Base-by-base conservation (phyloP, 345 rosid genomes). In the Eucalyptus paniculata region DNA sequence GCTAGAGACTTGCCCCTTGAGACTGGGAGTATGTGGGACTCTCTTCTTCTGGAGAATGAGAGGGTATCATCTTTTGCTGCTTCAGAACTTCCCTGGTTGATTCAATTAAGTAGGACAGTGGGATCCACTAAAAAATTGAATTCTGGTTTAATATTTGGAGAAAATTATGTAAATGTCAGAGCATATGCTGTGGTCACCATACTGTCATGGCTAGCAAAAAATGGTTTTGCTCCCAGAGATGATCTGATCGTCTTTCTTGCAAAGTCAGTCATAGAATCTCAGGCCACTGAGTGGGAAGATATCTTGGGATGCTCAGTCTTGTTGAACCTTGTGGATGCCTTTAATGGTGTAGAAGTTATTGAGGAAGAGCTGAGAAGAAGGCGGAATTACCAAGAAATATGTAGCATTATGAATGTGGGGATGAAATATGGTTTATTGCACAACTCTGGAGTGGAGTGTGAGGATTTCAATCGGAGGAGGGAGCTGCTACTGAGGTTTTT, bases 321-420 rank as follows among this genome's bases (percentile, higher is more conserved):
- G 91, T 94, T 98, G 93, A 97, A 98, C 96, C 96, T 97, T 50
- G 94, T 94, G 89, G 99, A 97, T 92, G 95, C 99, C 86, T 92
- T 96, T 92, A 94, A 92, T 91, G 99, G 98, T 69, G 99, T 97
- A 81, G 96, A 96, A 92, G 94, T 96, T 87, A 96, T 98, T 91
- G 99, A 98, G 92, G 98, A 96, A 92, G 98, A 97, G 94, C 94
- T 98, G 91, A 95, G 92, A 92, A 92, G 72, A 81, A 94, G 99
- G 93, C 92, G 90, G 90, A 95, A 92, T 88, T 98, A 98, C 92
- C 94, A 93, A 90, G 98, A 98, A 92, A 95, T 95, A 89, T 93
- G 96, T 87, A 98, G 97, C 92, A 97, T 98, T 90, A 96, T 97
- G 98, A 96, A 95, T 91, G 94, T 95, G 89, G 99, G 99, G 90